Base-by-base conservation (phyloP, 495 filamentous ascomycete species). In the Oidiodendron maius region DNA sequence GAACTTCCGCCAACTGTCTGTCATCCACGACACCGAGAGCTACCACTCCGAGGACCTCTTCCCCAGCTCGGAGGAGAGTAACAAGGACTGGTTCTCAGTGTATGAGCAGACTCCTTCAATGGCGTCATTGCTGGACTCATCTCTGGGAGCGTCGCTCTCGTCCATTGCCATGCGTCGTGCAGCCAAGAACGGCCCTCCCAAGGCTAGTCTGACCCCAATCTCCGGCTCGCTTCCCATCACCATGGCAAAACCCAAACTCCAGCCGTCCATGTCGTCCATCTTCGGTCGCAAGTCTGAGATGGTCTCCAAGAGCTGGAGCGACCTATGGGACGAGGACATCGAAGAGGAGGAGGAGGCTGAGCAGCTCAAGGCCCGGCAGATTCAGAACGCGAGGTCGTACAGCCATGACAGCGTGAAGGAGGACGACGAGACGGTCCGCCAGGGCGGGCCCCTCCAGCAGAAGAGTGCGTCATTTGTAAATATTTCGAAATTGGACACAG, bases 231-330 rank as follows among this genome's bases (percentile, higher is more conserved):
- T 94, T 44, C 89, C 90, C 38, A 85, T 81, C 53, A 80, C 75
- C 57, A 74, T 80, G 73, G 74, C 81, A 35, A 76, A 77, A 56
- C 64, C 65, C 3, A 81, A 79, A 48, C 75, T 73, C 28, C 67
- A 81, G 40, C 77, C 82, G 3, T 79, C 80, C 22, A 77, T 94
- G 70, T 81, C 87, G 3, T 75, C 83, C 53, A 77, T 91, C 17
- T 91, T 93, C 61, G 86, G 86, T 21, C 83, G 80, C 61, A 80
- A 85, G 61, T 77, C 77, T 53, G 78, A 84, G 3, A 68, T 77
- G 16, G 85, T 90, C 10, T 93, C 90, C 22, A 95, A 96, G 80
- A 96, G 90, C 74, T 96, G 90, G 90, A 93, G 89, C 57, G 90
- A 96, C 66, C 74, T 96, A 55, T 96, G 87, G 83, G 90, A 96